Evolutionary conservation across 2,329 filamentous ascomycete genomes (phyloP).

Genomic region (Clonostachys sp.): DNA sequence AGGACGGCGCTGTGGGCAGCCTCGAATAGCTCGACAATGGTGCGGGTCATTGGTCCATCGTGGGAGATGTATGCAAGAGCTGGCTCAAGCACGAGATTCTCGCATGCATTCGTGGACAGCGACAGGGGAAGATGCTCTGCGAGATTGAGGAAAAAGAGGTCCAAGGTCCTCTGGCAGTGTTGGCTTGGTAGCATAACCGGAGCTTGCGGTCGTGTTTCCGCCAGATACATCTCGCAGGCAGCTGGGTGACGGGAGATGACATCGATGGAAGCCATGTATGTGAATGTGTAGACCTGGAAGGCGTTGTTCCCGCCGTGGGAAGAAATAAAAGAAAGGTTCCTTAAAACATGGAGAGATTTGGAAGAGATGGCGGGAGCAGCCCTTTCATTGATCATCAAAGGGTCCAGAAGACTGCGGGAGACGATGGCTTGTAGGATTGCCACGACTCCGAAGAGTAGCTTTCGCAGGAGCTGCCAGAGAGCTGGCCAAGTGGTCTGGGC

Average conservation of each 20-base stretch:
- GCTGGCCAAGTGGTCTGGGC: slow-evolving; percentile 61
- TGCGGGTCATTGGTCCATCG: slow-evolving; percentile 33
- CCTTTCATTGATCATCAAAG: slow-evolving; percentile 32
- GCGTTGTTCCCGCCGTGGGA: slow-evolving; percentile 65
- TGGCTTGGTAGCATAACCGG: slow-evolving; percentile 18
- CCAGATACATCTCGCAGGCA: slow-evolving; percentile 63
- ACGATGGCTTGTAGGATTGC: slow-evolving; percentile 72
- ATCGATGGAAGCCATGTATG: slow-evolving; percentile 78
- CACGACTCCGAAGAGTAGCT: slow-evolving; percentile 70
- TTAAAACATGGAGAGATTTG: slow-evolving; percentile 68
- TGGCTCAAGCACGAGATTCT: slow-evolving; percentile 68
- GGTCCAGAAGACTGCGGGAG: slow-evolving; percentile 54
- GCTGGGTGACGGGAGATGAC: slow-evolving; percentile 68
- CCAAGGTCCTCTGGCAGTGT: slow-evolving; percentile 63
- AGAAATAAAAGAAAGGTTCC: slow-evolving; percentile 79
- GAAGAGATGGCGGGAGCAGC: slow-evolving; percentile 61
- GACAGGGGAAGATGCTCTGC: slow-evolving; percentile 77
- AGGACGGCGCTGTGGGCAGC: slow-evolving; percentile 80
- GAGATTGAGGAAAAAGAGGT: slow-evolving; percentile 83
- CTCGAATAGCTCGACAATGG: slow-evolving; percentile 67
- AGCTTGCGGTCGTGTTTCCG: slow-evolving; percentile 46
- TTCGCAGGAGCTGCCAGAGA: slow-evolving; percentile 72
- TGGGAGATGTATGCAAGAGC: slow-evolving; percentile 67
- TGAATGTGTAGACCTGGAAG: slow-evolving; percentile 82
- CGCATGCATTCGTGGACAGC: slow-evolving; percentile 62